These are phyloP conservation scores for Leccinum solheimii DNA, from an alignment of 1,284 basidiomycete species.

Conservation along the genomic window DNA sequence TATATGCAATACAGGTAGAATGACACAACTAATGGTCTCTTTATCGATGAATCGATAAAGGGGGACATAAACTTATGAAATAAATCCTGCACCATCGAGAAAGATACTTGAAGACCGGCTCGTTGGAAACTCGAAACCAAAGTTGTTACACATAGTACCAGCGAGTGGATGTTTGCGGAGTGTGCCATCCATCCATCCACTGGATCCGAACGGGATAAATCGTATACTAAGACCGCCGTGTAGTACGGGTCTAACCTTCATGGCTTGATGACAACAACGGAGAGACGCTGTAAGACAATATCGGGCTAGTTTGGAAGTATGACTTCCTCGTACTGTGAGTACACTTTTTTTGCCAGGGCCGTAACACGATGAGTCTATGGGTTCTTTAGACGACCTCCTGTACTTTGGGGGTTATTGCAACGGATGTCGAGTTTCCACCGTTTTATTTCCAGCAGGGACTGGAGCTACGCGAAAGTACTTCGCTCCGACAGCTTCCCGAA, in stretches of 20 bases:
- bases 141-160: conserved; percentile 75
- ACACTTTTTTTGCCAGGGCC: conserved; percentile 31
- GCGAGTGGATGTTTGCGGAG: conserved; percentile 38
- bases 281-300: conserved; percentile 73
- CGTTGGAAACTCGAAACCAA: conserved; percentile 66
- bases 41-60: neutral
- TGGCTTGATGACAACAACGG: conserved; percentile 64
- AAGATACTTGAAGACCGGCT: conserved; percentile 75
- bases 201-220: neutral
- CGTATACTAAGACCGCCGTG: neutral
- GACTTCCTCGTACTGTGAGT: conserved; percentile 72
- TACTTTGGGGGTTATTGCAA: conserved; percentile 29
- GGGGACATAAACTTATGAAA: conserved; percentile 17
- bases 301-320: conserved; percentile 69
- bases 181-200: no score
- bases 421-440: conserved; percentile 49
- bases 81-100: conserved; percentile 62
- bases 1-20: neutral
- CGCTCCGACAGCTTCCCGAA: conserved; percentile 88
- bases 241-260: conserved; percentile 71
- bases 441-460: conserved; percentile 78
- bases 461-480: conserved; percentile 55
- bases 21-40: neutral
- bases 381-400: conserved; percentile 64
- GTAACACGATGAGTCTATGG: neutral